Evolutionary conservation across 1,139 yeast species (phyloP), one percentile per base, ranked within the genome.

Genomic region (Hyphopichia burtonii): DNA sequence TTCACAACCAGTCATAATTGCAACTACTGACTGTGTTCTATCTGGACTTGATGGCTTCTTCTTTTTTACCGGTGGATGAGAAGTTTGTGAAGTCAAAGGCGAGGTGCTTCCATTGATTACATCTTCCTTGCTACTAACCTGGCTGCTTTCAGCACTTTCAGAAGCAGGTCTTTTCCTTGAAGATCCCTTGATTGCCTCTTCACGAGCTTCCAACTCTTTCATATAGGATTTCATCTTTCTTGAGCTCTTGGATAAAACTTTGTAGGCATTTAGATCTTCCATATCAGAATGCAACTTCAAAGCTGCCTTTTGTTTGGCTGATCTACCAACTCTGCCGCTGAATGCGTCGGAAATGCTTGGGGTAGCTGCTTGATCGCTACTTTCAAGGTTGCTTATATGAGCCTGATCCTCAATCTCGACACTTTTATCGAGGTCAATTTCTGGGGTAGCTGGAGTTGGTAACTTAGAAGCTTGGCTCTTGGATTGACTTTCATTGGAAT

Each of bases 241-340:
- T 1, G 63, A 53, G 34, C 76, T 71, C 50, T 71, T 71, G 4
- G 66, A 44, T 49, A 68, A 58, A 49, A 77, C 72, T 46, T 81
- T 82, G 55, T 76, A 86, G 41, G 69, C 73, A 52, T 82, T 84
- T 46, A 86, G 67, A 41, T 84, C 84, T 41, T 78, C 76, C 77
- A 86, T 84, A 52, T 83, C 79, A 18, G 74, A 74, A 50, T 83
- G 91, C n/a, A 86, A 65, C 55, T 81, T 82, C 43, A 68, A 67
- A 0, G 83, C 82, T 0, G 94, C 94, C 51, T 78, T 78, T 37
- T 76, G 74, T 33, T 84, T 82, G 1, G 94, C 94, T 17, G 80
- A 65, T 39, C 78, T 56, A 6, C 75, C 68, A 2, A 53, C 52
- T 36, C 55, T 45, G 8, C 38, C 44, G 32, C 38, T 42, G 17